Evolutionary conservation across 495 filamentous ascomycete genomes (phyloP).

Genomic region (Penicillium riverlandense): DNA sequence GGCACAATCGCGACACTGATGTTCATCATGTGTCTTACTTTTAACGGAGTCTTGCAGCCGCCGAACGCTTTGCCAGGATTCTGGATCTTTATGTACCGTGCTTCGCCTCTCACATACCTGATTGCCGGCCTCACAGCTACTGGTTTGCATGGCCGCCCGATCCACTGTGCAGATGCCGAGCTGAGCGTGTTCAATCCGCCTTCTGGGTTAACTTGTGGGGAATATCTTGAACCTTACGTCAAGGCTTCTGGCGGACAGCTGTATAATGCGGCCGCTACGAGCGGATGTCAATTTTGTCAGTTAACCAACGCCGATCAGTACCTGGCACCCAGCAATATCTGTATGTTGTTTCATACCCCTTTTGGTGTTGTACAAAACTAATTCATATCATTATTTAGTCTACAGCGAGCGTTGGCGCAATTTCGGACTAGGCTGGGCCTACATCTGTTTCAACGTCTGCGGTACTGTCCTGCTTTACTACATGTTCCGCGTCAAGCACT

Average conservation of each 20-base stretch:
- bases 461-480: conserved; percentile 47
- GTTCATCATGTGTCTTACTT: conserved; percentile 53
- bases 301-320: conserved; percentile 42
- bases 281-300: conserved; percentile 38
- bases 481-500: conserved; percentile 44
- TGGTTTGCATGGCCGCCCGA: conserved; percentile 32
- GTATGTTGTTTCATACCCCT: conserved; percentile 14
- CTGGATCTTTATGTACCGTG: conserved; percentile 54
- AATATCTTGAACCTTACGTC: conserved; percentile 36
- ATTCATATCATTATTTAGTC: conserved; percentile 4
- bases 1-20: conserved; percentile 52
- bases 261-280: conserved; percentile 35
- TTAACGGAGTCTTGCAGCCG: conserved; percentile 55
- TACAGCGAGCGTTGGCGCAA: conserved; percentile 47
- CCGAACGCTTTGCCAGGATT: conserved; percentile 45
- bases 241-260: conserved; percentile 28
- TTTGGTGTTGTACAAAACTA: neutral
- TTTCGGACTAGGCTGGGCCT: conserved; percentile 47
- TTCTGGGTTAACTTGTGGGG: conserved; percentile 38
- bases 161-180: conserved; percentile 40
- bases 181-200: conserved; percentile 47
- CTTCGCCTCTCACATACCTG: conserved; percentile 51
- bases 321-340: conserved; percentile 38
- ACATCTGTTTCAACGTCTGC: conserved; percentile 44
- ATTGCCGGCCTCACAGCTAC: conserved; percentile 45